Evolutionary conservation across 768 basidiomycete species (phyloP), one percentile per base, ranked within the genome.

Genomic region (Leccinum aurantiacum): DNA sequence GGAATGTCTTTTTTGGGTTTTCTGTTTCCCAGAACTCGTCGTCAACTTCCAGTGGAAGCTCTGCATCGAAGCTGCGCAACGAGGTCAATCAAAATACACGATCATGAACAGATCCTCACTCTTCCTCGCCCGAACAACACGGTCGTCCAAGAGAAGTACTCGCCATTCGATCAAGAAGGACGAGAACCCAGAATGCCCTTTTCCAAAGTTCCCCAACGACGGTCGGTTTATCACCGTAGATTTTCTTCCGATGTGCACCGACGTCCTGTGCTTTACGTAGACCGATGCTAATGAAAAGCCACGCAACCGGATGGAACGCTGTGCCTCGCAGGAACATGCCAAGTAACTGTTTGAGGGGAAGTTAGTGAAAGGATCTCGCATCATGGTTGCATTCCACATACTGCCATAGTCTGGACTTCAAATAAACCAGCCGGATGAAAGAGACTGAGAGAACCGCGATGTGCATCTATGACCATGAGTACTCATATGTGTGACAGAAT

Each of bases 31-130:
- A 95, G 68, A 85, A 92, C 62, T 87, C 84, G 65, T 89, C 88
- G 63, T 95, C 91, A 14, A 93, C 87, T 71, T 93, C 91, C 13
- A 90, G 79, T 44, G 91, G 91, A 35, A 90, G 75, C 50, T 92
- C 92, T 27, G 89, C 76, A 69, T 95, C 93, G 69, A 91, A 92
- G 70, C 92, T 94, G 63, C n/a, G 62, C 55, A 62, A 29, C 25
- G n/a, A 46, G 22, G 54, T 68, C 19, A 66, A 53, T 54, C 24
- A 57, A 38, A 56, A 35, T 1, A 38, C 33, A 35, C 27, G 35
- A 55, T 37, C n/a, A 22, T 11, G 14, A 44, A 9, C 15, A 24
- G n/a, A 29, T 4, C 29, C 82, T 74, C 61, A 90, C 88, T 90
- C 88, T 76, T 89, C 88, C 68, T 89, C 85, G 27, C 80, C 80